Base-by-base conservation (phyloP, 768 basidiomycete species). In the Naganishia randhawae region DNA sequence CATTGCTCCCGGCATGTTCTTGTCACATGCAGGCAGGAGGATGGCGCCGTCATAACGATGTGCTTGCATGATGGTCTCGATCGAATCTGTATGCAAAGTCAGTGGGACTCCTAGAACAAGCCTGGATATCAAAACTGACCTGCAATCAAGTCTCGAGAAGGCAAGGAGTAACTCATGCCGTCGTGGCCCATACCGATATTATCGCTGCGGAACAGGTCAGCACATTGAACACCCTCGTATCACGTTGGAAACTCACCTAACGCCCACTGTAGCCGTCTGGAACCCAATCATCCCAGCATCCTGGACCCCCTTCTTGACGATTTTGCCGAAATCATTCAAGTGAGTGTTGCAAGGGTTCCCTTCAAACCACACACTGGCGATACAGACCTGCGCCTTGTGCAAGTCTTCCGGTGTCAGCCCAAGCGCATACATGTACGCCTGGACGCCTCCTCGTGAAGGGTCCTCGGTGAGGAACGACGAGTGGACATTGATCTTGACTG, bases 321-420 rank as follows among this genome's bases (percentile, higher is more conserved):
- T 86, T 73, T 86, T 85, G 17, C 88, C 89, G 27, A 93, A 84
- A 63, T 90, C 89, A 69, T 91, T 86, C 33, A 91, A 84, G 76
- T 92, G 90, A 52, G 83, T 84, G 75, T 93, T 93, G 77, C 91
- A 93, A 3, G 91, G 90, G 77, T 92, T 92, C 11, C 90, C 90
- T 84, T 92, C 91, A 90, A 90, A 93, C 91, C 91, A 93, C 63
- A 92, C 84, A 3, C 89, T 87, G 33, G 89, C 89, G 74, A 93
- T 91, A 52, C 91, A 91, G 74, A 93, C 88, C 84, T 92, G 91
- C 63, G 91, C 86, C 77, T 90, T 92, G 66, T 87, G 77, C 86
- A 92, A 89, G 29, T 66, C 65, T 22, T 69, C 68, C 29, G 61
- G 63, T 2, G 61, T 45, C 50, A 69, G 22, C 2, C 68, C 68